Conservation (phyloP, 176 grass and related monocot genomes). For the Triticum monococcum region DNA sequence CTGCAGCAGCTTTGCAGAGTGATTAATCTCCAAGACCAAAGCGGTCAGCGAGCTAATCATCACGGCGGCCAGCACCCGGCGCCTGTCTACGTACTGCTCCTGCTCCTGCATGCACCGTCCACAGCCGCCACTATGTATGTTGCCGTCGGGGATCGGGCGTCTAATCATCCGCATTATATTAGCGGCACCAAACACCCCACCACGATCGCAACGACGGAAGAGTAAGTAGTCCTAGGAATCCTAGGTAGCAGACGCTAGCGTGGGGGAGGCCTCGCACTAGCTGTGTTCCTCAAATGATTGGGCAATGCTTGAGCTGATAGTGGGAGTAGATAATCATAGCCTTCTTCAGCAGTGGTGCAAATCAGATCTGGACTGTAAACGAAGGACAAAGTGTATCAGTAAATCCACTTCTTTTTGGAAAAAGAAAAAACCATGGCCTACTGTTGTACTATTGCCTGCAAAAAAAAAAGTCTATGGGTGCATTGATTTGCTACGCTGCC, state of each 20-base stretch:
- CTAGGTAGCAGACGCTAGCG: too few relatives aligned
- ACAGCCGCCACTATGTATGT: not conserved
- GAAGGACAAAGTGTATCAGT: too few relatives aligned
- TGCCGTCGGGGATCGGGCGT: conserved; percentile 24
- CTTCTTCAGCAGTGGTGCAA: not conserved
- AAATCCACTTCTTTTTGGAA: not conserved
- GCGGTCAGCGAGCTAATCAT: not conserved
- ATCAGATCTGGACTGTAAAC: not conserved
- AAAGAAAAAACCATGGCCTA: not conserved
- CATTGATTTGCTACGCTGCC: not conserved
- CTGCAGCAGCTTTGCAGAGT: not conserved
- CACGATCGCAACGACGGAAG: not conserved
- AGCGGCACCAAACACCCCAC: not conserved
- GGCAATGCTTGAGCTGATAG: not conserved
- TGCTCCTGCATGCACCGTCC: conserved; percentile 7
- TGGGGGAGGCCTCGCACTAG: not conserved
- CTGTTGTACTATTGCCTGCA: not conserved
- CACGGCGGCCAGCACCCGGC: conserved; percentile 33
- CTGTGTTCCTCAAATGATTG: not conserved
- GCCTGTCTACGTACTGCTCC: not conserved
- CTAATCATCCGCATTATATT: not conserved
- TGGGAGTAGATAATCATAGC: not conserved
- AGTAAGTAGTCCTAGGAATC: too few relatives aligned
- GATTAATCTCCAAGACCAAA: too few relatives aligned
- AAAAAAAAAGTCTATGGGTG: not conserved